Evolutionary conservation across 495 filamentous ascomycete genomes (phyloP).

Genomic region (Penicillium paxilli): DNA sequence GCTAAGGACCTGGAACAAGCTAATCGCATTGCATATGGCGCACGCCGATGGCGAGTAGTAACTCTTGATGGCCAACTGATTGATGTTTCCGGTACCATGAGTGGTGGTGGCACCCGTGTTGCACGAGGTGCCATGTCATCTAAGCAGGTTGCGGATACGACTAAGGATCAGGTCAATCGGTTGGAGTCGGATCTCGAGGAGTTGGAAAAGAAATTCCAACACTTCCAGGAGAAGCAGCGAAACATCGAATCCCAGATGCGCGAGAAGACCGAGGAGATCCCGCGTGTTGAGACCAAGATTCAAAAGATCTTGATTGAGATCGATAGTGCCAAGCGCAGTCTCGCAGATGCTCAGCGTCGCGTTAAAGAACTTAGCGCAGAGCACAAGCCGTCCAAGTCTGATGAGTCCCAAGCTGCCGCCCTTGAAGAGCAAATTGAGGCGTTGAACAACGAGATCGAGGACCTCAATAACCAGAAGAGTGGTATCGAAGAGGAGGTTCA

Average conservation of each 20-base stretch:
- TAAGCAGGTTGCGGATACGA: conserved; percentile 81
- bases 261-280: conserved; percentile 77
- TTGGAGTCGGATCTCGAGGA: conserved; percentile 84
- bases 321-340: conserved; percentile 80
- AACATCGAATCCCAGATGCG: conserved; percentile 72
- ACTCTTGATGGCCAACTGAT: conserved; percentile 94
- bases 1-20: conserved; percentile 91
- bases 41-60: conserved; percentile 90
- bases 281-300: conserved; percentile 81
- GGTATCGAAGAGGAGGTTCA: conserved; percentile 92
- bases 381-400: conserved; percentile 74
- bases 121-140: conserved; percentile 93
- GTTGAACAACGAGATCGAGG: conserved; percentile 75
- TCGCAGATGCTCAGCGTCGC: conserved; percentile 79
- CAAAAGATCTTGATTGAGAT: conserved; percentile 91
- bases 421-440: conserved; percentile 76
- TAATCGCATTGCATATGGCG: conserved; percentile 93
- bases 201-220: conserved; percentile 74
- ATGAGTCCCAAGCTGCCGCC: conserved; percentile 64
- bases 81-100: conserved; percentile 97
- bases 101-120: conserved; percentile 86
- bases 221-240: conserved; percentile 76
- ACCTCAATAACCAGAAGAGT: conserved; percentile 75
- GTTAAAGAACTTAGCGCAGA: conserved; percentile 78
- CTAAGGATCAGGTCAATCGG: conserved; percentile 83